Evolutionary conservation across 768 basidiomycete genomes (phyloP).

Genomic region (Lactarius hatsudake): DNA sequence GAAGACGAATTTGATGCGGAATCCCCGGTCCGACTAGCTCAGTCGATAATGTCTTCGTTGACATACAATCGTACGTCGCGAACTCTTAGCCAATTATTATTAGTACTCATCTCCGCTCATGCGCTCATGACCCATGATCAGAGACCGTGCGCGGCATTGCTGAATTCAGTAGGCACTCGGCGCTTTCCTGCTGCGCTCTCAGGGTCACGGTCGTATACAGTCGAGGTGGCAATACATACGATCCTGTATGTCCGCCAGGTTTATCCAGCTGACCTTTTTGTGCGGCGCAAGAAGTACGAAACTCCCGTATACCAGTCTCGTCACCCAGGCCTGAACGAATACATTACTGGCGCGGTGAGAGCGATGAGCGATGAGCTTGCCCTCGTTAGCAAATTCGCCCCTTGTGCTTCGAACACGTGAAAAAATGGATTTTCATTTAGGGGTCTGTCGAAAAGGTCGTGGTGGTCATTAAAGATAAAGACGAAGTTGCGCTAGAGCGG

Average conservation of each 20-base stretch:
- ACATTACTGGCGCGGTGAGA: constrained; percentile 84
- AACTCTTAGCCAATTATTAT: background rate
- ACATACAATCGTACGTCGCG: constrained; percentile 36
- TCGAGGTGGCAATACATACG: constrained; percentile 91
- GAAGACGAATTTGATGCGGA: background rate
- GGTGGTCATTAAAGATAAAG: constrained; percentile 79
- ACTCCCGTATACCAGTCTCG: constrained; percentile 90
- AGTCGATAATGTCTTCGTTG: constrained; percentile 25
- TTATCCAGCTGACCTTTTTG: constrained; percentile 86
- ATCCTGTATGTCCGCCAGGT: constrained; percentile 89
- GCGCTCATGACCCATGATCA: constrained; percentile 3
- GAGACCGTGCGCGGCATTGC: constrained; percentile 63
- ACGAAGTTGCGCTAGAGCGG: constrained; percentile 80
- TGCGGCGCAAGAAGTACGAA: constrained; percentile 84
- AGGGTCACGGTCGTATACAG: constrained; percentile 39
- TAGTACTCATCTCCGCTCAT: constrained; percentile 30
- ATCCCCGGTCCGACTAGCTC: constrained; percentile 9
- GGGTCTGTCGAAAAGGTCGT: constrained; percentile 78
- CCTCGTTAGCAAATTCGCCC: constrained; percentile 41
- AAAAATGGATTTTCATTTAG: constrained; percentile 37
- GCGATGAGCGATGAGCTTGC: constrained; percentile 77
- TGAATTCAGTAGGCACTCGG: constrained; percentile 59
- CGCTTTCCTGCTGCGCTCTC: background rate
- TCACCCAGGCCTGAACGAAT: constrained; percentile 85
- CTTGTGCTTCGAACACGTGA: background rate